Evolutionary conservation across 345 rosid species (phyloP), one percentile per base, ranked within the genome.

Genomic region (Syzygium grande): DNA sequence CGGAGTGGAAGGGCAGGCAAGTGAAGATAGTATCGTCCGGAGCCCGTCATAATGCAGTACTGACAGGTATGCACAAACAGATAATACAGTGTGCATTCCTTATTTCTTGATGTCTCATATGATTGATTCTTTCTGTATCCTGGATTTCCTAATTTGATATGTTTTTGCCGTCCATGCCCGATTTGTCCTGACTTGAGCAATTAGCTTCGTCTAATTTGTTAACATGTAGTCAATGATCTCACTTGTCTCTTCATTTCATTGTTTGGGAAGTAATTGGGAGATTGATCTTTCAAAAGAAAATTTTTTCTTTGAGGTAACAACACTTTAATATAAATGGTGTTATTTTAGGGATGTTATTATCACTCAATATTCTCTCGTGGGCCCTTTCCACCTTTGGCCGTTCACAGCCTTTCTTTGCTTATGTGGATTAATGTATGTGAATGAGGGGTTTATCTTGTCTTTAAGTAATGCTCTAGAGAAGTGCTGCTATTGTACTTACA

Each of bases 31-130:
- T 96, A 54, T 94, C 97, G 8, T 95, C 97, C 51, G 99, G 99
- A 23, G 99, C 99, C 21, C 94, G 97, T 38, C 99, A 97, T 86
- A 93, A 93, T 89, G 93, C 93, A 27, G 85, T 95, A 87, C 88
- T 96, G 68, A 89, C 97, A 95, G 98, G 98, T 96, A 92, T 84
- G 86, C 84, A 46, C 53, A 56, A 86, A 46, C 22, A 21, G 55
- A 65, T 30, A 65, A 17, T 73, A 22, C 49, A 17, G 43, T 73
- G 27, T 34, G 80, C 46, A 63, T 51, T 4, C 46, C 6, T 30
- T 73, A 14, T 25, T 25, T 34, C 84, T 80, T 53, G 46, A 21
- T 68, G 46, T 38, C 49, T 73, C 27, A 38, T n/a, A 52, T 29
- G 38, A 55, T 84, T 52, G 27, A 17, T 84, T 52, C 61, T n/a